Conservation (phyloP, 73 alveolate species). For the Loxodes magnus region DNA sequence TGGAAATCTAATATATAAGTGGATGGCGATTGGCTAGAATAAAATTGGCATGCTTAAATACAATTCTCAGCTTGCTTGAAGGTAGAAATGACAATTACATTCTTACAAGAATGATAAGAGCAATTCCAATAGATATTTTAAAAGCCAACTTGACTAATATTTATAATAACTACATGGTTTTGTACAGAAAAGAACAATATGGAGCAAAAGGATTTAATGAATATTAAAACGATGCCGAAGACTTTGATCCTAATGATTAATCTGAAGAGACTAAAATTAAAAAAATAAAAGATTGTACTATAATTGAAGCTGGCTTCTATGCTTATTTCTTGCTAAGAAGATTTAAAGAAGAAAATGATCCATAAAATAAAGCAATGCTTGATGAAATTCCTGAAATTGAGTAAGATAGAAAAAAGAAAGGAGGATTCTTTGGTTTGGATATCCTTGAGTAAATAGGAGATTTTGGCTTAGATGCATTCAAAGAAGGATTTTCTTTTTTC, state of each 20-base stretch:
- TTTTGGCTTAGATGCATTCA: constrained; percentile 10
- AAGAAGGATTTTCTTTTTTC: constrained; percentile 1
- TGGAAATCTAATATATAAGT: background rate
- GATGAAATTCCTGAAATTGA: constrained; percentile 16
- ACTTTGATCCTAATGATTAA: constrained; percentile 3
- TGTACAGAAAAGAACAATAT: background rate
- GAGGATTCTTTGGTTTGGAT: background rate
- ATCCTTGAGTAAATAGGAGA: background rate
- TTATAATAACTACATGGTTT: background rate
- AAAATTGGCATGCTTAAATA: constrained; percentile 26
- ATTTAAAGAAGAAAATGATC: constrained; percentile 13
- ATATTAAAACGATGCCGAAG: constrained; percentile 7
- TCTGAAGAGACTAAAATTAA: constrained; percentile 3
- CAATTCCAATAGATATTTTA: constrained; percentile 22
- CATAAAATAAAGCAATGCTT: constrained; percentile 22
- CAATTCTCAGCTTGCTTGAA: constrained; percentile 27
- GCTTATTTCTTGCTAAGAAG: constrained; percentile 13
- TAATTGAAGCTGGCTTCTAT: constrained; percentile 39
- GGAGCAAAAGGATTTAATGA: constrained; percentile 10
- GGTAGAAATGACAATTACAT: constrained; percentile 26
- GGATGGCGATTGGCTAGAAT: constrained; percentile 25
- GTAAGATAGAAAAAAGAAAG: constrained; percentile 12
- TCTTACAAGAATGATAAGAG: constrained; percentile 26
- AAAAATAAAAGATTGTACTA: constrained; percentile 13
- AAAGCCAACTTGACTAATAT: constrained; percentile 15